phyloP scores from a whole-genome alignment of 2,329 filamentous ascomycete species.

The Ceratocystis smalleyi region DNA sequence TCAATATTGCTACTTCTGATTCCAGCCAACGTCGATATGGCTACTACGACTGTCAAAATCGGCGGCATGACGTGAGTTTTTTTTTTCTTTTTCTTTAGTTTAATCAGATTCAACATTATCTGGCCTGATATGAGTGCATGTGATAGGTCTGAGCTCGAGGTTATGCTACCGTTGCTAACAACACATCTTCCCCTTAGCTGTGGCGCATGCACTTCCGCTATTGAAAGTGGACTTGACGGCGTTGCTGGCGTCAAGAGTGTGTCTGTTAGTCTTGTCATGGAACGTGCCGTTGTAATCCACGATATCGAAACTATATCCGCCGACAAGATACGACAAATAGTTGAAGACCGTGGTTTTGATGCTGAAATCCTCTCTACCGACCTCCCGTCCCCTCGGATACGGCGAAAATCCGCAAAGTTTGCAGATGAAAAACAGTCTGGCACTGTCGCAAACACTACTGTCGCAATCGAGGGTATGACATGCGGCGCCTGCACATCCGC shows the following conservation, averaged over 20 bases:
- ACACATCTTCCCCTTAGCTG: conserved; percentile 31
- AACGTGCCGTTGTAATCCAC: conserved; percentile 86
- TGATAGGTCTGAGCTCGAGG: neutral
- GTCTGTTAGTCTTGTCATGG: conserved; percentile 86
- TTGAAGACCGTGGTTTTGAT: conserved; percentile 86
- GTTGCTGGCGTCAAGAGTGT: conserved; percentile 71
- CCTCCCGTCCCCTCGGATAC: conserved; percentile 40
- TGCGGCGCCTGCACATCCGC: conserved; percentile 81
- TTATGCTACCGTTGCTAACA: neutral
- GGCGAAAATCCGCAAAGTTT: conserved; percentile 20
- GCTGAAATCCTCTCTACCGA: conserved; percentile 77
- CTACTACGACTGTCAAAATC: conserved; percentile 78
- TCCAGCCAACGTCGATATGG: conserved; percentile 35
- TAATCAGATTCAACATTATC: neutral
- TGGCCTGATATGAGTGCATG: neutral
- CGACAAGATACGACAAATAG: conserved; percentile 65
- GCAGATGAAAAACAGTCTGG: conserved; percentile 12
- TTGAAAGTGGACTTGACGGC: conserved; percentile 77
- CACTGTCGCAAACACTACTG: conserved; percentile 48
- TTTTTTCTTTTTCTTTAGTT: conserved; percentile 8
- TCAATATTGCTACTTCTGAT: conserved; percentile 2
- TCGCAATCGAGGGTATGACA: conserved; percentile 77
- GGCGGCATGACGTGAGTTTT: conserved; percentile 63
- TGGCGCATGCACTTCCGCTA: conserved; percentile 86
- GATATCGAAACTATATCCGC: conserved; percentile 59